These are phyloP conservation scores for Croton setiger DNA, from an alignment of 441 rosid genomes.

Conservation along the genomic window DNA sequence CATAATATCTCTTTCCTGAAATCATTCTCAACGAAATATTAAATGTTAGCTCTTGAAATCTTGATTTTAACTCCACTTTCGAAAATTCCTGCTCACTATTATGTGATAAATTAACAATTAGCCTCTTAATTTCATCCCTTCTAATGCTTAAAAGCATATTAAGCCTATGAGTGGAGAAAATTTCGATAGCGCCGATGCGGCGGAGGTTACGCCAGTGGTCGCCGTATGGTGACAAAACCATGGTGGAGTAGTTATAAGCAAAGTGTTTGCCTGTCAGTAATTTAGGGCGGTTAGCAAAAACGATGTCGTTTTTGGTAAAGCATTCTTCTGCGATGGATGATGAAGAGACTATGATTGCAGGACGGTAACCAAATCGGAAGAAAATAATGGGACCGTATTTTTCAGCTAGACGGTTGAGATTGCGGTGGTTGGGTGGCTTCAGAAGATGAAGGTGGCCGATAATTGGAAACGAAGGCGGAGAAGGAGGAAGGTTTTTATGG, in stretches of 20 bases:
- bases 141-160: conserved; percentile 25
- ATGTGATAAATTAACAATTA: conserved; percentile 13
- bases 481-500: too few relatives aligned
- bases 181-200: conserved; percentile 32
- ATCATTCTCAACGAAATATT: conserved; percentile 36
- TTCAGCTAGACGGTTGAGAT: too few relatives aligned
- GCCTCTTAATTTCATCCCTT: conserved; percentile 32
- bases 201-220: conserved; percentile 69
- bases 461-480: too few relatives aligned
- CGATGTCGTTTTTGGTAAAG: too few relatives aligned
- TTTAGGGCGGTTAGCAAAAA: too few relatives aligned
- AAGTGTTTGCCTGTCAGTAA: background rate
- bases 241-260: conserved; percentile 6
- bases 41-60: conserved; percentile 34
- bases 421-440: too few relatives aligned
- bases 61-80: conserved; percentile 33
- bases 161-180: conserved; percentile 40
- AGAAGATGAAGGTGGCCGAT: too few relatives aligned
- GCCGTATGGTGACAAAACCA: conserved; percentile 5
- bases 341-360: too few relatives aligned
- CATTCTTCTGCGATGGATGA: too few relatives aligned
- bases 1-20: conserved; percentile 24
- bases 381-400: too few relatives aligned
- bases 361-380: too few relatives aligned
- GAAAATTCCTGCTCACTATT: conserved; percentile 15